Conservation (phyloP, 1,284 basidiomycete species). For the Wolfiporia cocos region DNA sequence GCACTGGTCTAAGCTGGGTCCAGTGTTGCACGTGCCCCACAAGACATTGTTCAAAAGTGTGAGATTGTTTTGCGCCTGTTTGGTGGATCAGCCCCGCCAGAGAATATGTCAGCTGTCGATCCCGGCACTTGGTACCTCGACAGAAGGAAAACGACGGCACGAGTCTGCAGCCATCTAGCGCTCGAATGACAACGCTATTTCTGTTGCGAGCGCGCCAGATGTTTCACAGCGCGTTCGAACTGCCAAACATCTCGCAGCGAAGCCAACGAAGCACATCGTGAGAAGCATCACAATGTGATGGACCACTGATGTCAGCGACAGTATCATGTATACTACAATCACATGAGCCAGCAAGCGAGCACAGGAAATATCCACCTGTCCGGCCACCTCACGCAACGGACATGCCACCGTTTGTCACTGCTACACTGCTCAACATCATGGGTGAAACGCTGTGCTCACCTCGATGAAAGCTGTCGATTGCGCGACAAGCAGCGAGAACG, state of each 20-base stretch:
- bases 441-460: no score
- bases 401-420: no score
- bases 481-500: slow-evolving; percentile 66
- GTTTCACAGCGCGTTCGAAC: no score
- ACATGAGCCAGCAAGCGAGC: no score
- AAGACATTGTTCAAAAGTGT: slow-evolving; percentile 60
- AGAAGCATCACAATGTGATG: no score
- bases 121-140: slow-evolving; percentile 4
- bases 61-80: slow-evolving; percentile 59
- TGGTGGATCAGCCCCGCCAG: slow-evolving; percentile 10
- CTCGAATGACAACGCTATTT: background rate
- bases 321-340: no score
- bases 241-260: no score
- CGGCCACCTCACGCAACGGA: no score
- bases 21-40: slow-evolving; percentile 74
- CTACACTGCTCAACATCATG: no score
- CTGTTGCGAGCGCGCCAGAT: background rate
- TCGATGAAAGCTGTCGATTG: slow-evolving; percentile 52
- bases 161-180: background rate
- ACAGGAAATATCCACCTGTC: no score
- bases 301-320: no score
- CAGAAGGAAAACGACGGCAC: slow-evolving; percentile 3
- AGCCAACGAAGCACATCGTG: no score
- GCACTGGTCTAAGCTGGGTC: slow-evolving; percentile 42
- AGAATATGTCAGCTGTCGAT: slow-evolving; percentile 1